These are phyloP conservation scores for Penicillium sp. DNA, from an alignment of 2,329 filamentous ascomycete genomes.

Conservation along the genomic window DNA sequence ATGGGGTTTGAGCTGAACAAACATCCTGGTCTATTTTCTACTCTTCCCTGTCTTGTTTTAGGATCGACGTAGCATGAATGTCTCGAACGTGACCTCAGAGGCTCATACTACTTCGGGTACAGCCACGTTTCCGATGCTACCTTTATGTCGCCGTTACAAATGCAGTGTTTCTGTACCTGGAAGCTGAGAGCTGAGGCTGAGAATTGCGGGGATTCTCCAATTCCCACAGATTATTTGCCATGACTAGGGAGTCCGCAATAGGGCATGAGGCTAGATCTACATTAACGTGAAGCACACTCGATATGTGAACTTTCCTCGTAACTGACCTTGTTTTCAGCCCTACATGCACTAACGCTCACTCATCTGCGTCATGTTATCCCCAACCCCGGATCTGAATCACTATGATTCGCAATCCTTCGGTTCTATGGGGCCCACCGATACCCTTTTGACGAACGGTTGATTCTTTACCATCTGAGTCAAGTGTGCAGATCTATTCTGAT, in stretches of 20 bases:
- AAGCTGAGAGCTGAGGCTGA: background rate
- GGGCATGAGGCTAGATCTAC: too few species aligned
- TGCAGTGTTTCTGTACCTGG: background rate
- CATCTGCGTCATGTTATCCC: background rate
- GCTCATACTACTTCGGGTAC: constrained; percentile 5
- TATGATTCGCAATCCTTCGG: constrained; percentile 3
- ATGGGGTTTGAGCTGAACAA: background rate
- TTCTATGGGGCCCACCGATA: background rate
- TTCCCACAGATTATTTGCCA: too few species aligned
- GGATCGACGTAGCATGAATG: constrained; percentile 11
- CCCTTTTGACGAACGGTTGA: background rate
- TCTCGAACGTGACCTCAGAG: background rate
- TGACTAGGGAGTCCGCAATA: too few species aligned
- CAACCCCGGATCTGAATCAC: constrained; percentile 11
- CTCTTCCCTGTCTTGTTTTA: constrained; percentile 11
- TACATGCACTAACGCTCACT: background rate
- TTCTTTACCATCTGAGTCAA: constrained; percentile 6
- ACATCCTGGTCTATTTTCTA: background rate
- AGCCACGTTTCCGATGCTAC: constrained; percentile 9
- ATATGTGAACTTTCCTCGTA: too few species aligned
- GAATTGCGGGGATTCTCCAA: background rate
- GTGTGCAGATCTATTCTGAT: constrained; percentile 13
- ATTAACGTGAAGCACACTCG: too few species aligned
- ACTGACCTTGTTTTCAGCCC: background rate
- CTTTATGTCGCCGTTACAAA: constrained; percentile 12